These are phyloP conservation scores for Rhizopogon sp. DNA, from an alignment of 768 basidiomycete genomes.

Conservation along the genomic window DNA sequence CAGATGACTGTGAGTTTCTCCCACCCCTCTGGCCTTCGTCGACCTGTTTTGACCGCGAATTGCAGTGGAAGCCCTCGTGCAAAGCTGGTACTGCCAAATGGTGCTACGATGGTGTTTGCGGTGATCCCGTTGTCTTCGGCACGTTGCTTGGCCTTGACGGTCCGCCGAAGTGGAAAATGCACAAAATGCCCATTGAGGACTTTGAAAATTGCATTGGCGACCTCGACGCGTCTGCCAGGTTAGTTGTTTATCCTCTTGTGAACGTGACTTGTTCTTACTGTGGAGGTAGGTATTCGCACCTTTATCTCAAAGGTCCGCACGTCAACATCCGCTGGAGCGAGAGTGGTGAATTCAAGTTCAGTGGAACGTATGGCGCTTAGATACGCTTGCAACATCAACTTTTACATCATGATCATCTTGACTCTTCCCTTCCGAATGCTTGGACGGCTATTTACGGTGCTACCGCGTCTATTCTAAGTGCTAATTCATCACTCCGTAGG, in stretches of 20 bases:
- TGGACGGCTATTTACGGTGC: not conserved
- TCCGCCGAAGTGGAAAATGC: slow-evolving; percentile 45
- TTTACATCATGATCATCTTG: too few relatives aligned
- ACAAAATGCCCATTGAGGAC: slow-evolving; percentile 35
- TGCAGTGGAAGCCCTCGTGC: slow-evolving; percentile 49
- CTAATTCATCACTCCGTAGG: not conserved
- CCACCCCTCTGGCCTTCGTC: not conserved
- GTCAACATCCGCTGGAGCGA: slow-evolving; percentile 43
- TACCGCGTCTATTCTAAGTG: not conserved
- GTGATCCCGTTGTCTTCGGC: slow-evolving; percentile 43
- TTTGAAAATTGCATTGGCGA: slow-evolving; percentile 31
- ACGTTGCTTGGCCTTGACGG: slow-evolving; percentile 35
- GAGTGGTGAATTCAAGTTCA: slow-evolving; percentile 54
- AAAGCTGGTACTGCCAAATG: slow-evolving; percentile 42
- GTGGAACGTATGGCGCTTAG: slow-evolving; percentile 39
- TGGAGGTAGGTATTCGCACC: slow-evolving; percentile 30
- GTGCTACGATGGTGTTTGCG: slow-evolving; percentile 49
- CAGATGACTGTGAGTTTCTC: slow-evolving; percentile 38
- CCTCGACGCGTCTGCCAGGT: slow-evolving; percentile 34
- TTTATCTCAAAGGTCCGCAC: slow-evolving; percentile 35
- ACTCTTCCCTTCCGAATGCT: not conserved
- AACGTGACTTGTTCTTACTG: not conserved
- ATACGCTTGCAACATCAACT: too few relatives aligned
- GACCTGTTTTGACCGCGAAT: not conserved
- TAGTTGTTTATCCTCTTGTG: not conserved